Evolutionary conservation across 768 basidiomycete species (phyloP), one percentile per base, ranked within the genome.

Genomic region (Lactarius psammicola): DNA sequence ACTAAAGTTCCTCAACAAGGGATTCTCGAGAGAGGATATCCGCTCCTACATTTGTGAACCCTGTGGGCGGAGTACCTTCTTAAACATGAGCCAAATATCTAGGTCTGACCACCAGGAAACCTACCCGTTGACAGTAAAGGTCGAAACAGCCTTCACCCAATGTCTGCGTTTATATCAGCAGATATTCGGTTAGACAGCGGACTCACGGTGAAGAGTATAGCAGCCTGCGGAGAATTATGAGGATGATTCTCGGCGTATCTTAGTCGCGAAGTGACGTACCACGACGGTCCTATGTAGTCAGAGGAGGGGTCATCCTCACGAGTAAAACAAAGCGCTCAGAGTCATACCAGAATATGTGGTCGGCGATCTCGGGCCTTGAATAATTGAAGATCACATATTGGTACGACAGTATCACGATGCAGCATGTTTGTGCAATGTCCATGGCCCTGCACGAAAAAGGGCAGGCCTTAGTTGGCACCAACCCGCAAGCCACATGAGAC

Each of bases 111-210:
- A 9, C 5, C 10, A 46, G 3, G 8, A 36, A 56, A 9, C 65
- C 20, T 42, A 68, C 67, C 67, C 56, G 36, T 68, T 66, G 17
- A 66, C 67, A 17, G 26, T 62, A 40, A 66, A 61, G 0, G 60
- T 68, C 33, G 61, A 38, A 31, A 38, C 1, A 17, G 65, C 55
- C 65, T 61, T 10, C 11, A 13, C 6, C 7, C 1, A 20, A n/a
- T 18, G 33, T 31, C 18, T 17, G 31, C 13, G 26, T 56, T 51
- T 10, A 59, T 13, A 30, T 65, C 33, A 40, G n/a, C 13, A 51
- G 5, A 49, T 33, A 9, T 5, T 6, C 40, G 26, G 7, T n/a
- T 51, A 13, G 42, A 23, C 8, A 26, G 11, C n/a, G 18, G n/a
- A 65, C 65, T 60, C 20, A 61, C 65, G 7, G 65, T 65, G 23